Percentiles rank a stretch among this genome's conserved stretches.
Conservation (phyloP, 108 stramenopile species). For the Seminavis robusta region DNA sequence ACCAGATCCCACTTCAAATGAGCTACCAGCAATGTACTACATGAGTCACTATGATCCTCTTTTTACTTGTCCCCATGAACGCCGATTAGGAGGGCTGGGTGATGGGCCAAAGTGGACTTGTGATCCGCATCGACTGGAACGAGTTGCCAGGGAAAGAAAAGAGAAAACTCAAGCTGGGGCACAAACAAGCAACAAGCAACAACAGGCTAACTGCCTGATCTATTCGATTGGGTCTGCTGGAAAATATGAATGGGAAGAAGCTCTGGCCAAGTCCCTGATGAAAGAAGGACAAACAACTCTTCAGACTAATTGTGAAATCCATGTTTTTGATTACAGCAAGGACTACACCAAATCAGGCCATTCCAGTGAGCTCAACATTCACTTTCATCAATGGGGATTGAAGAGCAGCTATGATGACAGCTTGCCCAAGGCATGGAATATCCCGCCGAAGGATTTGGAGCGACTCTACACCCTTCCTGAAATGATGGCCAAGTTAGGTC, state of each 20-base stretch:
- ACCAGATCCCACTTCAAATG: too few species aligned
- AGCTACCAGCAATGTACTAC: too few species aligned
- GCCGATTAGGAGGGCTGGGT: constrained; percentile 38
- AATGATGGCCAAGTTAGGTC: constrained; percentile 6
- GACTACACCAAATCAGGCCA: too few species aligned
- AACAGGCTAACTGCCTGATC: too few species aligned
- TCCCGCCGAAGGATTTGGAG: too few species aligned
- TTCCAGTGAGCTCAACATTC: neutral
- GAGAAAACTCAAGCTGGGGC: too few species aligned
- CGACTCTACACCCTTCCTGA: neutral
- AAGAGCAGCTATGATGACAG: neutral
- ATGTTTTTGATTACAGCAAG: constrained; percentile 33
- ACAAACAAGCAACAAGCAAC: too few species aligned
- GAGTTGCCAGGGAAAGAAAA: constrained; percentile 1
- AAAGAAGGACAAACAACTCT: neutral
- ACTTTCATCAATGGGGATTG: constrained; percentile 33
- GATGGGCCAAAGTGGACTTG: constrained; percentile 74
- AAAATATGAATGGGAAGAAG: constrained; percentile 24
- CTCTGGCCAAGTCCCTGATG: neutral
- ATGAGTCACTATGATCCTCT: constrained; percentile 49
- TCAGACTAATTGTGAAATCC: constrained; percentile 31
- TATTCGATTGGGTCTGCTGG: constrained; percentile 28
- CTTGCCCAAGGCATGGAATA: too few species aligned
- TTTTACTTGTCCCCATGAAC: constrained; percentile 52
- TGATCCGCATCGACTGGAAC: constrained; percentile 23